Percentiles rank a stretch among this genome's conserved stretches.
Conservation (phyloP, 306 rosid genomes). For the Mimosa pudica region DNA sequence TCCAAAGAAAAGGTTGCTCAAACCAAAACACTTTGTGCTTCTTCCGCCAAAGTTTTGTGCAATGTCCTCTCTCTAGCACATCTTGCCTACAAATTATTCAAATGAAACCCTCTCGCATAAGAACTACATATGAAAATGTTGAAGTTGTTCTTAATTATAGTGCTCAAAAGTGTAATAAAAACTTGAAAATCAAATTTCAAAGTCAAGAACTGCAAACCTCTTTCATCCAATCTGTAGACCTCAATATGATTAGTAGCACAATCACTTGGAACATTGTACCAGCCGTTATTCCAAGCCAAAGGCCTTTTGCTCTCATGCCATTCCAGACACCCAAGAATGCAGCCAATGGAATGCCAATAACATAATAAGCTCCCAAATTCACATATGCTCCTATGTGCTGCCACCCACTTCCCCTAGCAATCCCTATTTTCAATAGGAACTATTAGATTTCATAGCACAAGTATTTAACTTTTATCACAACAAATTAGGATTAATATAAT, state of each 20-base stretch:
- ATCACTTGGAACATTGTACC: conserved; percentile 56
- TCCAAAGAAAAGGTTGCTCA: not conserved
- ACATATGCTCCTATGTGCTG: conserved; percentile 3
- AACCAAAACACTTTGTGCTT: not conserved
- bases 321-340: conserved; percentile 55
- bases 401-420: conserved; percentile 21
- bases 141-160: too few relatives aligned
- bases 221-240: conserved; percentile 59
- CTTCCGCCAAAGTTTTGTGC: not conserved
- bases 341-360: conserved; percentile 71
- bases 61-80: not conserved
- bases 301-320: conserved; percentile 57
- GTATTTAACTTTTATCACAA: too few relatives aligned
- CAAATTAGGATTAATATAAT: too few relatives aligned
- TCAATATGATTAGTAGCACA: conserved; percentile 47
- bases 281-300: conserved; percentile 65
- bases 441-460: not conserved
- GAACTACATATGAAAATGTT: not conserved
- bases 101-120: not conserved
- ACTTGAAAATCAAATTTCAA: not conserved
- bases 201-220: conserved; percentile 51
- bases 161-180: too few relatives aligned
- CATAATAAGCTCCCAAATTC: conserved; percentile 75
- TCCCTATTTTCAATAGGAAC: not conserved
- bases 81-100: not conserved